Conservation (phyloP, 1,139 yeast genomes). For the Saccharomycopsis phalli region DNA sequence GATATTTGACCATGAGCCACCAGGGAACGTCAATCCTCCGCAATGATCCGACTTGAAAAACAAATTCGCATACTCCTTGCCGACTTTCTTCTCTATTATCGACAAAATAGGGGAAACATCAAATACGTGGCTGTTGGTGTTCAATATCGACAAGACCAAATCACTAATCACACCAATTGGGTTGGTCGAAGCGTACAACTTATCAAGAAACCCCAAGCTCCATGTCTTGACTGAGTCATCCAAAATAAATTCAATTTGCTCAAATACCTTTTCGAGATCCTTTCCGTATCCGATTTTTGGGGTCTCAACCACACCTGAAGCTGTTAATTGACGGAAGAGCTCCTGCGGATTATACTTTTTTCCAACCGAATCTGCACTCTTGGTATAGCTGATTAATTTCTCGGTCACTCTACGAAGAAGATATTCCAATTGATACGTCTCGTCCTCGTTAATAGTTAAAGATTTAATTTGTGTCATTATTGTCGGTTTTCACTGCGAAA, state of each 20-base stretch:
- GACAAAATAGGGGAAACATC: constrained; percentile 81
- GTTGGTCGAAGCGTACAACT: constrained; percentile 74
- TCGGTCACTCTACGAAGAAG: constrained; percentile 20
- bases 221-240: constrained; percentile 73
- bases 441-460: constrained; percentile 4
- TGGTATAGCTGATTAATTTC: constrained; percentile 33
- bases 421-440: constrained; percentile 8
- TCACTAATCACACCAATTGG: constrained; percentile 79
- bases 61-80: constrained; percentile 57
- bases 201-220: constrained; percentile 82
- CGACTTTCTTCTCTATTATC: constrained; percentile 61
- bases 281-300: constrained; percentile 31
- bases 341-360: constrained; percentile 34
- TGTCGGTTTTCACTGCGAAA: too few relatives aligned
- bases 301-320: constrained; percentile 22
- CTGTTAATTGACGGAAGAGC: constrained; percentile 24
- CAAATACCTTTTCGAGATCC: constrained; percentile 32
- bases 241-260: constrained; percentile 49
- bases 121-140: constrained; percentile 80
- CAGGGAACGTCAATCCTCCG: constrained; percentile 85
- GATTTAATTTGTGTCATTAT: not conserved
- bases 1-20: constrained; percentile 82
- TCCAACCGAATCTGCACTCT: constrained; percentile 28
- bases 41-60: constrained; percentile 37
- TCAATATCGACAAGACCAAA: constrained; percentile 56